Evolutionary conservation across 768 basidiomycete species (phyloP), one percentile per base, ranked within the genome.

Genomic region (Pulveroboletus sp.): DNA sequence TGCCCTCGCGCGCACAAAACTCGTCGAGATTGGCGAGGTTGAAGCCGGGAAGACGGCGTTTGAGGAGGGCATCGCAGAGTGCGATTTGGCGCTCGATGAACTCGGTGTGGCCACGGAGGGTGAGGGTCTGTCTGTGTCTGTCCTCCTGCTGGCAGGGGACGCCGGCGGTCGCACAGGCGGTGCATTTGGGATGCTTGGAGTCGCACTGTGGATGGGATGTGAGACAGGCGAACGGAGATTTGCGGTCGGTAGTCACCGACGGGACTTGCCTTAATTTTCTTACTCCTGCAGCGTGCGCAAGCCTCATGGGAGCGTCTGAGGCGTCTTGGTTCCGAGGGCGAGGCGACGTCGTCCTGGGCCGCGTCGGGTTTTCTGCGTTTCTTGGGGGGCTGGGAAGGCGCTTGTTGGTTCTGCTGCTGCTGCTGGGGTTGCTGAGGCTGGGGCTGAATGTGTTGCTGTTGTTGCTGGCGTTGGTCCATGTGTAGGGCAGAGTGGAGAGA

Each of bases 211-310:
- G 47, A 53, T 55, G 53, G 57, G 57, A 61, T n/a, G 67, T 69
- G 61, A 66, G 58, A 68, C 65, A 71, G 68, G 72, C 69, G 66
- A 68, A 69, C 70, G 82, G 85, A 84, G 80, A 85, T 79, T 86
- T 87, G 85, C 86, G 85, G 84, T 81, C 85, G 86, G 84, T 78
- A 71, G 71, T 69, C 71, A 72, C 73, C 76, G 75, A 76, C 81
- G 82, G 82, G 73, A 71, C 77, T 67, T 67, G 82, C 87, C 88
- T 93, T 93, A 73, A 93, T 93, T 86, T 93, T 93, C 82, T 93
- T 92, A 75, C 84, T 86, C 80, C 90, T 87, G 78, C 90, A 93
- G 68, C 90, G 80, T 56, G 90, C 85, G 75, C 90, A 93, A 54
- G 90, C 90, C 72, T 93, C 90, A 72, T 93, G 90, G 61, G 90